phyloP scores from a whole-genome alignment of 2,329 filamentous ascomycete species.

The Thielaviopsis punctulata region DNA sequence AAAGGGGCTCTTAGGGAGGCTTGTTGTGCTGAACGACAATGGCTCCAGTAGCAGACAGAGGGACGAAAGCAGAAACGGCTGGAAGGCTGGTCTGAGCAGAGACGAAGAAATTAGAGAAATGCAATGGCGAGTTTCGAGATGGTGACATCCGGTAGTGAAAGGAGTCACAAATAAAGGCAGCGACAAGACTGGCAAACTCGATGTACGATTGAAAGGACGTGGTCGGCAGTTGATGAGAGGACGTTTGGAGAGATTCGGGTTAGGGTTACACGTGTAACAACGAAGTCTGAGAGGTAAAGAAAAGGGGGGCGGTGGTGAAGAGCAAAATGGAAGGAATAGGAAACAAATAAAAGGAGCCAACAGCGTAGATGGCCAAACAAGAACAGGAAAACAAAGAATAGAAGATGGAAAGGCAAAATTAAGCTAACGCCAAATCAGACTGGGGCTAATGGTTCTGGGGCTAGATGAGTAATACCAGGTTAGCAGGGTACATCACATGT shows the following conservation, averaged over 20 bases:
- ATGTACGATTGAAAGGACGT: background rate
- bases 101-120: background rate
- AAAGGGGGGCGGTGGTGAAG: no score
- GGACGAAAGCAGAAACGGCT: background rate
- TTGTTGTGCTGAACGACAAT: slow-evolving; percentile 1
- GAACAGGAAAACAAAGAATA: background rate
- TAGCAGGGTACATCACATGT: background rate
- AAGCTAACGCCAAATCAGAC: background rate
- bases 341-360: background rate
- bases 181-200: background rate
- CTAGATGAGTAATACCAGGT: background rate
- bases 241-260: background rate
- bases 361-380: background rate
- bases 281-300: background rate
- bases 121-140: background rate
- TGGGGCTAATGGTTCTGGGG: background rate
- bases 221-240: background rate
- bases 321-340: no score
- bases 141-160: slow-evolving; percentile 6
- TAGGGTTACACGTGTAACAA: slow-evolving; percentile 4
- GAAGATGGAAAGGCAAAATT: background rate
- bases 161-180: background rate
- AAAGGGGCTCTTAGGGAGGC: slow-evolving; percentile 4
- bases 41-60: background rate
- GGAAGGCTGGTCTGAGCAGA: background rate